Percentiles rank a stretch among this genome's conserved stretches.
phyloP scores from a whole-genome alignment of 2,329 filamentous ascomycete genomes.

The Dactylonectria estremocensis region DNA sequence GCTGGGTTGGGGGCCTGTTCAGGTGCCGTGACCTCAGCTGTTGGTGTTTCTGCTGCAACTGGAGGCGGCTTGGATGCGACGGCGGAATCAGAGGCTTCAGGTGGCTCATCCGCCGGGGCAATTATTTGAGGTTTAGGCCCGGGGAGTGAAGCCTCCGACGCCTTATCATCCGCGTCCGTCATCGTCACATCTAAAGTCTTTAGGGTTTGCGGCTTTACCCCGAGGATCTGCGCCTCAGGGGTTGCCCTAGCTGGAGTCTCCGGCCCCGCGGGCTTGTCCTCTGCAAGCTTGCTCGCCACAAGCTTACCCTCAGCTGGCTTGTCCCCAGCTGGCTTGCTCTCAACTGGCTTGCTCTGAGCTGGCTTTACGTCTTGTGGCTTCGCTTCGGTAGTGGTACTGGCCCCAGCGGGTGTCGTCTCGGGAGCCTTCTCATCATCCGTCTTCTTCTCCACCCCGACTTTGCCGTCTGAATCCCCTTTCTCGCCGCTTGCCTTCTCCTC shows the following conservation, averaged over 20 bases:
- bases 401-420: conserved; percentile 22
- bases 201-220: background rate
- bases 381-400: conserved; percentile 29
- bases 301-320: background rate
- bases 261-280: background rate
- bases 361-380: conserved; percentile 4
- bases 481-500: conserved; percentile 28
- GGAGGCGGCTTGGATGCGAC: background rate
- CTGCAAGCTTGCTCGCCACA: background rate
- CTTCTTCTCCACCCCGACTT: conserved; percentile 30
- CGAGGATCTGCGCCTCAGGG: background rate
- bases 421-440: conserved; percentile 36
- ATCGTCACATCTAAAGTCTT: background rate
- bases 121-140: background rate
- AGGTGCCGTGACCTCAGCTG: background rate
- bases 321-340: background rate
- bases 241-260: background rate
- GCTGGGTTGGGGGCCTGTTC: background rate
- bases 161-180: background rate
- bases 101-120: background rate
- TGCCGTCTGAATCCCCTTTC: conserved; percentile 35
- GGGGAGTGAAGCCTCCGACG: background rate
- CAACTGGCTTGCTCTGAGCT: conserved; percentile 3
- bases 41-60: background rate
- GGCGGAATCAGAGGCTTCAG: background rate